These are phyloP conservation scores for Trifolium fragiferum DNA, from an alignment of 306 rosid species.

Conservation along the genomic window DNA sequence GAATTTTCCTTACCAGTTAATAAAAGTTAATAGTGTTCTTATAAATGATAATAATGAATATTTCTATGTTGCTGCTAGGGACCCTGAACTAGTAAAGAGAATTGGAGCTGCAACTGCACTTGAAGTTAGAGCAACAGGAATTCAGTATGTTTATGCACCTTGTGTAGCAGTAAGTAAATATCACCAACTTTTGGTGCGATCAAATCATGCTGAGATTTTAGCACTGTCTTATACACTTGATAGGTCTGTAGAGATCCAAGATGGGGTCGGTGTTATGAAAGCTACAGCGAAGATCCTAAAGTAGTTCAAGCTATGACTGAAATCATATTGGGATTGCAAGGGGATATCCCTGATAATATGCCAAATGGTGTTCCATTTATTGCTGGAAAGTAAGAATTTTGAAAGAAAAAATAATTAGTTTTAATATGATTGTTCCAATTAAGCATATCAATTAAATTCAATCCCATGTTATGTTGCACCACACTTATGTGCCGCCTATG, in stretches of 20 bases:
- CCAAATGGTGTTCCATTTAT: slow-evolving; percentile 53
- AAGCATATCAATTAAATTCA: no score
- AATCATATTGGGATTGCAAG: slow-evolving; percentile 54
- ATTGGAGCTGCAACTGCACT: slow-evolving; percentile 63
- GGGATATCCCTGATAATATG: slow-evolving; percentile 41
- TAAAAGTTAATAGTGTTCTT: not conserved
- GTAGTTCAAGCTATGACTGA: slow-evolving; percentile 56
- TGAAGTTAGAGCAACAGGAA: slow-evolving; percentile 64
- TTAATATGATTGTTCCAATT: no score
- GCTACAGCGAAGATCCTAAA: slow-evolving; percentile 58
- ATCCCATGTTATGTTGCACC: no score
- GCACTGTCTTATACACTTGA: not conserved
- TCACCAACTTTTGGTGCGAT: not conserved
- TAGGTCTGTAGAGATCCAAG: slow-evolving; percentile 68
- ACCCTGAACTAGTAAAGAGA: slow-evolving; percentile 55
- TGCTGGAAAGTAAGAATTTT: slow-evolving; percentile 49
- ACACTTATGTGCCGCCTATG: no score
- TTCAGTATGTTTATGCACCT: slow-evolving; percentile 55
- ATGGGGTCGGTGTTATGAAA: slow-evolving; percentile 65
- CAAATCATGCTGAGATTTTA: not conserved
- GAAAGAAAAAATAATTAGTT: no score
- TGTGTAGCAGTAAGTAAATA: slow-evolving; percentile 53
- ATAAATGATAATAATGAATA: not conserved
- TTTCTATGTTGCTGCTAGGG: slow-evolving; percentile 43
- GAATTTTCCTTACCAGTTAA: not conserved